Percentiles rank a stretch among this genome's conserved stretches.
phyloP scores from a whole-genome alignment of 2,329 filamentous ascomycete genomes.

The Aureobasidium uvarum region DNA sequence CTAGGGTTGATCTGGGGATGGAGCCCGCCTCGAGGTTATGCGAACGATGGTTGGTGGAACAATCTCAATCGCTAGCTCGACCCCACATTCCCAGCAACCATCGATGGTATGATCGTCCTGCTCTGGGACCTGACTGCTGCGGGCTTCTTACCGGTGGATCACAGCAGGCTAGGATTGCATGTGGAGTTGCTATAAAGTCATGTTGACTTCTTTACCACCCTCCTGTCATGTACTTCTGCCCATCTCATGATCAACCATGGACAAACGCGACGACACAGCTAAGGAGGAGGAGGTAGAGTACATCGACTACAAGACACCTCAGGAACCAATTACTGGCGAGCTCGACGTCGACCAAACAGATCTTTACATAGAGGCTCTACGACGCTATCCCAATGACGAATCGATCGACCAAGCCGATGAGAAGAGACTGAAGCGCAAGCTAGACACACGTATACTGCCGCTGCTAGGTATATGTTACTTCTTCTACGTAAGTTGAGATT shows the following conservation, averaged over 20 bases:
- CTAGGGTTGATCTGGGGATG: not conserved
- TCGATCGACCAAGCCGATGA: slow-evolving; percentile 15
- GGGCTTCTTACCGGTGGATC: slow-evolving; percentile 6
- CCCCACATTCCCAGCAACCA: not conserved
- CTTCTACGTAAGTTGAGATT: not conserved
- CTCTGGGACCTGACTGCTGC: not conserved
- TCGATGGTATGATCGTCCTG: not conserved
- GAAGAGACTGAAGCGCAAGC: slow-evolving; percentile 5
- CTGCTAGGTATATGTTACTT: slow-evolving; percentile 11
- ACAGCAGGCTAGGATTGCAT: not conserved
- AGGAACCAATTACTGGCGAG: slow-evolving; percentile 2
- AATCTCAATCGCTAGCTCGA: not conserved
- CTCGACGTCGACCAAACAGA: slow-evolving; percentile 4
- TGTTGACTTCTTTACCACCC: not conserved
- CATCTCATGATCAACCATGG: not conserved
- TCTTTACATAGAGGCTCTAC: slow-evolving; percentile 1
- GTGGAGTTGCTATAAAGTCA: not conserved
- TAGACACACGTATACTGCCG: not conserved
- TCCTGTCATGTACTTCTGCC: too few relatives aligned
- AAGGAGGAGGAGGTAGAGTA: slow-evolving; percentile 13
- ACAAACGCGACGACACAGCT: not conserved
- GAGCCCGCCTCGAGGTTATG: not conserved
- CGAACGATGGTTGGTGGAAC: not conserved
- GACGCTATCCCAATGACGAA: slow-evolving; percentile 14
- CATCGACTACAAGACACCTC: slow-evolving; percentile 5